Base-by-base conservation (phyloP, 2,329 filamentous ascomycete species). In the Podosphaera xanthii region DNA sequence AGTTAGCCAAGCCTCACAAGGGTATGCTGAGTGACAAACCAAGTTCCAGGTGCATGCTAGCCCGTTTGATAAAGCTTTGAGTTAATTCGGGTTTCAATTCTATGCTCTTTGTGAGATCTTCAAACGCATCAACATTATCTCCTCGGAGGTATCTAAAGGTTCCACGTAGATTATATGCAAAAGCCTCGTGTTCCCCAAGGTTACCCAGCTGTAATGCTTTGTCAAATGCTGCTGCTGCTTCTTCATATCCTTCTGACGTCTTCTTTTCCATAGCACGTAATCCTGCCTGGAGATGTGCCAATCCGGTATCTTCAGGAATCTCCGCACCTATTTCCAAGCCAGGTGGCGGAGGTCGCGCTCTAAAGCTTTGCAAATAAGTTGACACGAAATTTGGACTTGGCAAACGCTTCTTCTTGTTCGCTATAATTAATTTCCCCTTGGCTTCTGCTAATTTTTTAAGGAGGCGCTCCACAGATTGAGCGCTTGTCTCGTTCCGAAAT, bases 281-380 rank as follows among this genome's bases (percentile, higher is more conserved):
- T 62, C 92, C 92, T 67, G 87, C 79, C 71, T 89, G 86, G 69
- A 98, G 74, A 71, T 94, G 85, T 46, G 85, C 90, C 74, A 86
- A 86, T 66, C 90, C 91, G 53, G 82, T 87, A 53, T 84, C 81
- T 65, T 90, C 81, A 49, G 81, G 73, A 56, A 96, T 72, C 64
- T 94, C 87, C n/a, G 77, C 81, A 6, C 81, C 78, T 65, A 94
- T 87, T 61, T 91, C 89, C 58, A 98, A 76, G 10, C 88, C 91
- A 62, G 77, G 81, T 3, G 92, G 91, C 1, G 87, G 79, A 55
- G 82, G 77, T 74, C 86, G 87, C 61, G 83, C 77, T 61, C 92
- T 86, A 85, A 98, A 98, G 75, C 91, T 97, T 75, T 97, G 91
- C 38, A 98, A 84, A 72, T 98, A 98, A 77, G 98, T 98, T 69